Percentiles rank a stretch among this genome's conserved stretches.
Conservation (phyloP, 495 filamentous ascomycete genomes). For the Pseudomonodictys pantanalensis region DNA sequence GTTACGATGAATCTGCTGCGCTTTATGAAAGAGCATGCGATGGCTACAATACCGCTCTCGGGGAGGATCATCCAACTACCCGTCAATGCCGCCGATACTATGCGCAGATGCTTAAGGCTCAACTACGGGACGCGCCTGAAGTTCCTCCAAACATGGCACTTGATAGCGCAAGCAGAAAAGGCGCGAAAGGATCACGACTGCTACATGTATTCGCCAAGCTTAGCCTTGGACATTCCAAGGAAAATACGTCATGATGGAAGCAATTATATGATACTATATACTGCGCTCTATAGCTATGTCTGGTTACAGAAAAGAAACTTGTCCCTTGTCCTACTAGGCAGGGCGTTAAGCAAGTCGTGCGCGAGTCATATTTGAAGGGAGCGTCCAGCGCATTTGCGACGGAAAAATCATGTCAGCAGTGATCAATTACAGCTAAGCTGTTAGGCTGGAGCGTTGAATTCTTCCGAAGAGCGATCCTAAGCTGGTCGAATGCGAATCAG, state of each 20-base stretch:
- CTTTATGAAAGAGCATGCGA: conserved; percentile 22
- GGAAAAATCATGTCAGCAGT: too few species aligned
- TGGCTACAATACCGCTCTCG: conserved; percentile 11
- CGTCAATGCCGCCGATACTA: conserved; percentile 4
- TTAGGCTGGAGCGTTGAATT: too few species aligned
- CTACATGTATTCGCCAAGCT: background rate
- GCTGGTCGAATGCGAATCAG: background rate
- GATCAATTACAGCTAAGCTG: too few species aligned
- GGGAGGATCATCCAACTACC: conserved; percentile 10
- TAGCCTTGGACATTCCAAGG: background rate
- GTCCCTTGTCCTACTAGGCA: background rate
- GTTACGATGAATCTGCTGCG: conserved; percentile 13
- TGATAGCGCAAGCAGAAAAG: background rate
- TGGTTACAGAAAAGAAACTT: background rate
- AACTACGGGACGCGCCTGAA: background rate
- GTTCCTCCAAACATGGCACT: background rate
- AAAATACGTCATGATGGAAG: background rate
- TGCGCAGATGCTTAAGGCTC: conserved; percentile 2
- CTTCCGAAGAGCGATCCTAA: background rate
- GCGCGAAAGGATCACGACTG: conserved; percentile 1
- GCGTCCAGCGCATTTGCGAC: too few species aligned
- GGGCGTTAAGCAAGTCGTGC: background rate
- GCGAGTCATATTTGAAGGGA: too few species aligned
- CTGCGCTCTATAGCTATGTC: background rate
- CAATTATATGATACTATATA: conserved; percentile 5